Evolutionary conservation across 768 basidiomycete species (phyloP), one percentile per base, ranked within the genome.

Genomic region (Erythrobasidium yunnanense): DNA sequence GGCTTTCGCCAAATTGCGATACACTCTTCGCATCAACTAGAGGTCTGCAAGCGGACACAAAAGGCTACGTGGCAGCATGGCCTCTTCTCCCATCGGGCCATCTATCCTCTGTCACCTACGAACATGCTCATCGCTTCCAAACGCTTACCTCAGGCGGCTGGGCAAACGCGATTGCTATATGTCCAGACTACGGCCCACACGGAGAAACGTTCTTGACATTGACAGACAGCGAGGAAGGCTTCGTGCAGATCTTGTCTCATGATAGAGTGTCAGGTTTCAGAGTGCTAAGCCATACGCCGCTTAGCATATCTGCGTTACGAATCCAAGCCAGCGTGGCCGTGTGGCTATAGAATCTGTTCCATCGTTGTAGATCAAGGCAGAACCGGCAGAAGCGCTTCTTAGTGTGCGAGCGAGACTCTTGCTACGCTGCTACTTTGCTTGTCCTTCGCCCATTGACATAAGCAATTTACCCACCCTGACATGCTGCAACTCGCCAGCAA

Each of bases 71-170:
- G 22, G 66, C 71, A 13, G 69, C 67, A 2, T 68, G 56, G 57
- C 5, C 45, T 1, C 66, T 73, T 18, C 27, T 54, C 0, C 45
- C 53, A 32, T 23, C 53, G 17, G 65, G 70, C n/a, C 32, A 66
- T n/a, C 51, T 60, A n/a, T 18, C 57, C 27, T 47, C 63, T n/a
- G 2, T 17, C 4, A n/a, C 38, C 38, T 42, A n/a, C 38, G 22
- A 30, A 0, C 69, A 71, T 0, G 25, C 67, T n/a, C 54, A 54
- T 1, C 35, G 70, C 2, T 71, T 60, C 56, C 50, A 71, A 50
- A 73, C 73, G 20, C 66, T 70, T 0, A 73, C 73, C 2, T 65
- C 54, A 8, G 73, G 73, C 22, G 73, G 73, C n/a, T 73, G 73
- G 73, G 73, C 73, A 6, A 73, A 73, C 53, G 73, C 71, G 1